Evolutionary conservation across 2,329 filamentous ascomycete species (phyloP).

Genomic region (Saccharata proteae): DNA sequence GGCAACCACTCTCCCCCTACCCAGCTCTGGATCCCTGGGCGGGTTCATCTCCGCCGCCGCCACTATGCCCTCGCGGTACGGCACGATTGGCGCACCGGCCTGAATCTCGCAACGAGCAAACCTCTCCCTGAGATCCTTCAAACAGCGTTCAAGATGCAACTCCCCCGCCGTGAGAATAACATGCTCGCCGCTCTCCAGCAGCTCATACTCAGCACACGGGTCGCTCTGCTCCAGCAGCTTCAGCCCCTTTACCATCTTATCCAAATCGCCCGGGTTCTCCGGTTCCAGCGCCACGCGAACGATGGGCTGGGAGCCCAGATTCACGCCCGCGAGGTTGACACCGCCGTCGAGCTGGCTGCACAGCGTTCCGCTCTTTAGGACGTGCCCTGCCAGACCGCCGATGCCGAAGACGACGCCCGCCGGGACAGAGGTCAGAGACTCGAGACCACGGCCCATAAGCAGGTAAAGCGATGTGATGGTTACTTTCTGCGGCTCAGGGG

Average conservation of each 20-base stretch:
- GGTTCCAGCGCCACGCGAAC: slow-evolving; percentile 95
- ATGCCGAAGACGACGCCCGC: slow-evolving; percentile 95
- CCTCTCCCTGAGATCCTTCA: slow-evolving; percentile 84
- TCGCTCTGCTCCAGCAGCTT: slow-evolving; percentile 86
- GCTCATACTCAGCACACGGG: slow-evolving; percentile 90
- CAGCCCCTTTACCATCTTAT: slow-evolving; percentile 88
- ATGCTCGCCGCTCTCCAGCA: slow-evolving; percentile 85
- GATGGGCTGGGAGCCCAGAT: slow-evolving; percentile 72
- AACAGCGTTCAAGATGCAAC: slow-evolving; percentile 80
- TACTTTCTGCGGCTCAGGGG: slow-evolving; percentile 66
- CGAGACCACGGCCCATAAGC: slow-evolving; percentile 85
- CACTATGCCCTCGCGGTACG: slow-evolving; percentile 87
- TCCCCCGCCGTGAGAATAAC: slow-evolving; percentile 91
- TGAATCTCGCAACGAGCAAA: slow-evolving; percentile 94
- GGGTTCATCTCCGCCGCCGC: slow-evolving; percentile 83
- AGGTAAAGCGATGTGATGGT: slow-evolving; percentile 83
- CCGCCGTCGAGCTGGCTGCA: slow-evolving; percentile 79
- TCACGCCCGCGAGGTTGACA: slow-evolving; percentile 81
- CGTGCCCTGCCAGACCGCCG: slow-evolving; percentile 77
- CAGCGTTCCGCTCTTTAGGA: slow-evolving; percentile 91
- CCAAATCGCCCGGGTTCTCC: slow-evolving; percentile 74
- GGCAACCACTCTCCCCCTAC: slow-evolving; percentile 65
- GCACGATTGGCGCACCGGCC: slow-evolving; percentile 85
- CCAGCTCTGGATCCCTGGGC: slow-evolving; percentile 72
- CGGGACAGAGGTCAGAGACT: slow-evolving; percentile 71